Evolutionary conservation across 1,139 yeast species (phyloP).

Genomic region (Geotrichum citri-aurantii): DNA sequence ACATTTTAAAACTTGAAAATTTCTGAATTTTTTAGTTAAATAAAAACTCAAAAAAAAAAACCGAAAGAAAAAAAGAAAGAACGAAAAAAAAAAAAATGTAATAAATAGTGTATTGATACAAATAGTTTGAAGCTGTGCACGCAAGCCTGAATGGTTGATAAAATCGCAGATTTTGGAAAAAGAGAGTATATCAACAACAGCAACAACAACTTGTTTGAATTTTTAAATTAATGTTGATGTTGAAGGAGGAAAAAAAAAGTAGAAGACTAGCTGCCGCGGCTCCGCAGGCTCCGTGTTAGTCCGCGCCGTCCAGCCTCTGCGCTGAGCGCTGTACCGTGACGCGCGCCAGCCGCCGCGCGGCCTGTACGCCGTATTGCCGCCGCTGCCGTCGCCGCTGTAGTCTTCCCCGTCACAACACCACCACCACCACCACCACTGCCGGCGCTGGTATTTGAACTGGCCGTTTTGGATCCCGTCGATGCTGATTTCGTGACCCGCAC

Average conservation of each 20-base stretch:
- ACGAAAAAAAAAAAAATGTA: background rate
- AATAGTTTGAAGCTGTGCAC: background rate
- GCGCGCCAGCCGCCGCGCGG: background rate
- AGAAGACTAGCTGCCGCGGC: background rate
- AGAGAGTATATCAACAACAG: too few species aligned
- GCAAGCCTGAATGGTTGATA: too few species aligned
- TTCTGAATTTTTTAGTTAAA: too few species aligned
- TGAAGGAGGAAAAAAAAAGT: background rate
- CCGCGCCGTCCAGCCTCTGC: background rate
- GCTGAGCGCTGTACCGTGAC: background rate
- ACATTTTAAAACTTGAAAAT: too few species aligned
- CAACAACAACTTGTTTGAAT: background rate
- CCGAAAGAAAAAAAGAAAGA: background rate
- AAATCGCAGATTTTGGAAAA: too few species aligned
- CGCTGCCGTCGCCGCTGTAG: conserved; percentile 3
- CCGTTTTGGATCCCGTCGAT: background rate
- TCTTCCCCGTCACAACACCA: background rate
- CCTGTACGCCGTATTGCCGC: conserved; percentile 8
- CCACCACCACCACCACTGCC: background rate
- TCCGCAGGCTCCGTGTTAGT: conserved; percentile 4
- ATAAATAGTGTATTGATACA: background rate
- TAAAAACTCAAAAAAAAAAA: background rate
- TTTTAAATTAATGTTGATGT: background rate
- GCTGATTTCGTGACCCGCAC: background rate
- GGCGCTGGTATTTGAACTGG: background rate